Evolutionary conservation across 2,329 filamentous ascomycete species (phyloP), one percentile per base, ranked within the genome.

Genomic region (Penicillium digitatum): DNA sequence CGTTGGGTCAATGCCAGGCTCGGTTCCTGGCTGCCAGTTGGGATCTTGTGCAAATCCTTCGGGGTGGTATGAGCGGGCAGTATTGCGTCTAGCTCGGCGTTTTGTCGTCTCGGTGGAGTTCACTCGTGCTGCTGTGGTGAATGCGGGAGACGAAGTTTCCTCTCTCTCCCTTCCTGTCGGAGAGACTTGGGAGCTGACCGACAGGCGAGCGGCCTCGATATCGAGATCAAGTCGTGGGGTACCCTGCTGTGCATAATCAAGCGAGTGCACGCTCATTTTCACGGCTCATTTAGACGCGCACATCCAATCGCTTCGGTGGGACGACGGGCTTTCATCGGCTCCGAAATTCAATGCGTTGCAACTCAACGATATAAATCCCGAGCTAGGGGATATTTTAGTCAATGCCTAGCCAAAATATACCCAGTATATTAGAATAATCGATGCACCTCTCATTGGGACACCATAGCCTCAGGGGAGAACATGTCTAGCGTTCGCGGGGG

Each of bases 1-100:
- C 22, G 70, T 74, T 1, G 87, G 86, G 61, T 90, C 87, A 58
- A 88, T 82, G 1, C 88, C 88, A 0, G 88, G 88, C 65, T 90
- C 88, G 43, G 73, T 74, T 43, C 77, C 77, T 8, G 77, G 75
- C 32, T 74, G 70, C 75, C 75, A 78, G 26, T 69, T 71, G 10
- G 69, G 64, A 37, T 74, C 70, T 43, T 69, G 70, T 16, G 69
- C 62, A 38, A 66, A 65, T 24, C 68, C 68, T 26, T 74, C 73
- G 10, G 68, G 71, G 48, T 72, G 69, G 53, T 76, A 76, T 34
- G 73, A 74, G 16, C 69, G 72, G 12, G 73, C 72, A 10, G 74
- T 76, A 51, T 74, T 76, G 7, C 74, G 69, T 39, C 69, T 67
- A 12, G 54, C 55, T 38, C 74, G 73, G 42, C 71, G 65, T 52